Evolutionary conservation across 2,329 filamentous ascomycete species (phyloP).

Genomic region (Sporothrix inflata): DNA sequence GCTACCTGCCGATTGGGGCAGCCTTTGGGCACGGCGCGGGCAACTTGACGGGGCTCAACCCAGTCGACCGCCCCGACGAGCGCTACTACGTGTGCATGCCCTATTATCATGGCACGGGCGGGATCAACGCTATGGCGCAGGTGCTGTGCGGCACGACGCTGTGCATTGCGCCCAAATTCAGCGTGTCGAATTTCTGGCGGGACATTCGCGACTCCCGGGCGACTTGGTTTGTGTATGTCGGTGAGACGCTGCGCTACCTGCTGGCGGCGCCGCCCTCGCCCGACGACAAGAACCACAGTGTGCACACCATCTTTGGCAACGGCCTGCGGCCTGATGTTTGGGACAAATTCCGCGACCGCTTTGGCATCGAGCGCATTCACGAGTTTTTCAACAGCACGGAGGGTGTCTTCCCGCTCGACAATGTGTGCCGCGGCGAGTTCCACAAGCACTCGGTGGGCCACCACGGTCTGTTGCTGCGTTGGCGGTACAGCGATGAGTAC

Average conservation of each 20-base stretch:
- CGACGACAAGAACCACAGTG: slow-evolving; percentile 61
- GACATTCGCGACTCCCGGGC: slow-evolving; percentile 70
- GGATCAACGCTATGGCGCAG: slow-evolving; percentile 59
- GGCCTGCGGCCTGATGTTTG: slow-evolving; percentile 71
- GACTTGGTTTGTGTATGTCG: slow-evolving; percentile 76
- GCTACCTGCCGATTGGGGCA: slow-evolving; percentile 58
- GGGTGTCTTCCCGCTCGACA: slow-evolving; percentile 66
- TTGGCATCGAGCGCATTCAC: slow-evolving; percentile 62
- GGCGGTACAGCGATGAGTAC: slow-evolving; percentile 55
- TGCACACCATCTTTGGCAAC: slow-evolving; percentile 66
- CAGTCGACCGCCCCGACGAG: slow-evolving; percentile 48
- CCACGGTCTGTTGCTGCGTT: slow-evolving; percentile 65
- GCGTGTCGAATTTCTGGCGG: slow-evolving; percentile 69
- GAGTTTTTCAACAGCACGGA: slow-evolving; percentile 83
- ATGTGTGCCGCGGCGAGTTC: slow-evolving; percentile 64
- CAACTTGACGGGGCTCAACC: slow-evolving; percentile 38
- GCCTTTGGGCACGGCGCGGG: slow-evolving; percentile 38
- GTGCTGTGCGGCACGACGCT: slow-evolving; percentile 58
- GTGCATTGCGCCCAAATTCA: slow-evolving; percentile 69
- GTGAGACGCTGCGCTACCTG: slow-evolving; percentile 75
- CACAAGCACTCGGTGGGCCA: slow-evolving; percentile 68
- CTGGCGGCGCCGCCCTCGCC: slow-evolving; percentile 68
- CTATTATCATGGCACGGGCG: slow-evolving; percentile 75
- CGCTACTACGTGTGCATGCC: slow-evolving; percentile 78
- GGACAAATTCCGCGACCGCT: slow-evolving; percentile 65